Evolutionary conservation across 805 yeast genomes (phyloP).

Genomic region (Starmerella vitae): DNA sequence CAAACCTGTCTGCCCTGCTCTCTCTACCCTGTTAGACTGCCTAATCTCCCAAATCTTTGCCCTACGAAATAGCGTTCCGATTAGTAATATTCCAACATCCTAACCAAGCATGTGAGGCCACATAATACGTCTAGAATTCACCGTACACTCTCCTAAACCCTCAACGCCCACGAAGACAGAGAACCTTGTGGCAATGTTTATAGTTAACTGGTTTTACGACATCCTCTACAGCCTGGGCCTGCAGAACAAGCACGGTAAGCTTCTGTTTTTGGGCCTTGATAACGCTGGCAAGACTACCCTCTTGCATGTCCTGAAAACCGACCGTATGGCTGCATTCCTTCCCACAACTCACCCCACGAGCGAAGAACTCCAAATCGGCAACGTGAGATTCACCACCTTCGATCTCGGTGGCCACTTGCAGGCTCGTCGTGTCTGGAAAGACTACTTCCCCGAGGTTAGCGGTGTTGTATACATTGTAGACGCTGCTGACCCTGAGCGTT

Average conservation of each 20-base stretch:
- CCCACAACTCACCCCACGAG: conserved; percentile 97
- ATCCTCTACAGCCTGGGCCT: conserved; percentile 65
- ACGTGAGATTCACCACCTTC: conserved; percentile 91
- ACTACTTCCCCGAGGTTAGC: conserved; percentile 97
- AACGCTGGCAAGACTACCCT: conserved; percentile 95
- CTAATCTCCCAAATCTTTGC: too few relatives aligned
- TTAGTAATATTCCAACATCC: too few relatives aligned
- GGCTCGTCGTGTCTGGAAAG: conserved; percentile 99
- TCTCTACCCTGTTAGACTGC: too few relatives aligned
- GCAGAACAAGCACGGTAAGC: conserved; percentile 91
- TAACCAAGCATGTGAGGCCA: too few relatives aligned
- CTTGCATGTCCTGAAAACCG: conserved; percentile 77
- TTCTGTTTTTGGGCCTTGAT: conserved; percentile 89
- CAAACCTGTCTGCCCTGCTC: too few relatives aligned
- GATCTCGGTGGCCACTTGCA: conserved; percentile 98
- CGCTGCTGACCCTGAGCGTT: conserved; percentile 92
- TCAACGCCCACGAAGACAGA: too few relatives aligned
- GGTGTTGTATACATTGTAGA: conserved; percentile 95
- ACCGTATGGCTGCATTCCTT: conserved; percentile 91
- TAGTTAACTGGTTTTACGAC: conserved; percentile 48
- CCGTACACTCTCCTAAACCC: too few relatives aligned
- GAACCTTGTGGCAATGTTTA: conserved; percentile 29
- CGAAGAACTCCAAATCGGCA: conserved; percentile 93
- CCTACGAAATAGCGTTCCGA: too few relatives aligned
- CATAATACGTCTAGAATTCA: too few relatives aligned